Conservation (phyloP, 164 flowering plant genomes). For the Stephania yunnanensis region DNA sequence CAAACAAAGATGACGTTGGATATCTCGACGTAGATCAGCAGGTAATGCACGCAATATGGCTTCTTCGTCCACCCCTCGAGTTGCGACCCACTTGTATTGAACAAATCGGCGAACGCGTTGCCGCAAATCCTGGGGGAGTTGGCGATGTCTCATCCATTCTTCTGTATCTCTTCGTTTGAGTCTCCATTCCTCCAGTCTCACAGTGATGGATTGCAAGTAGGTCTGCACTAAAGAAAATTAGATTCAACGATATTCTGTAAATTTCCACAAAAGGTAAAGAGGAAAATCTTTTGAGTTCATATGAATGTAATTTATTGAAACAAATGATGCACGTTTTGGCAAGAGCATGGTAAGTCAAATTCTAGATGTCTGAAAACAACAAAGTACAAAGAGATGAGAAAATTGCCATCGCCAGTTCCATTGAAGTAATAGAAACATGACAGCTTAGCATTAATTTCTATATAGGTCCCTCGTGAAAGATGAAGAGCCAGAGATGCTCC, state of each 20-base stretch:
- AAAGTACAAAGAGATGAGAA: no score
- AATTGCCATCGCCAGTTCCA: no score
- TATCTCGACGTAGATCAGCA: slow-evolving; percentile 84
- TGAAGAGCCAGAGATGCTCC: no score
- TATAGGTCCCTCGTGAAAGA: no score
- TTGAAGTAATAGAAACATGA: no score
- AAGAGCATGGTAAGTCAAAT: no score
- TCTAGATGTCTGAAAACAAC: no score
- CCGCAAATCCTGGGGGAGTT: slow-evolving; percentile 69
- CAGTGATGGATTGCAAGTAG: slow-evolving; percentile 82
- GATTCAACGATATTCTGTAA: background rate
- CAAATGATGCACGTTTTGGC: background rate
- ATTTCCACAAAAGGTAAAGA: background rate
- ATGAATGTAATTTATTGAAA: background rate
- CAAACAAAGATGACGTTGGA: slow-evolving; percentile 85
- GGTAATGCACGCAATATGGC: slow-evolving; percentile 63
- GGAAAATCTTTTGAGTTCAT: background rate
- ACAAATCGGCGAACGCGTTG: slow-evolving; percentile 72
- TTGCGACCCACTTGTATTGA: slow-evolving; percentile 95
- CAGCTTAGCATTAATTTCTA: no score
- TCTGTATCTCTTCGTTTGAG: slow-evolving; percentile 87
- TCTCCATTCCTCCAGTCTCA: slow-evolving; percentile 95
- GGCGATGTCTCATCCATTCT: slow-evolving; percentile 97
- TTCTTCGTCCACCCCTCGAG: slow-evolving; percentile 92
- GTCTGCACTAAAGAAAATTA: slow-evolving; percentile 43